These are phyloP conservation scores for Kluyveromyces nonfermentans DNA, from an alignment of 805 yeast species.

Conservation along the genomic window DNA sequence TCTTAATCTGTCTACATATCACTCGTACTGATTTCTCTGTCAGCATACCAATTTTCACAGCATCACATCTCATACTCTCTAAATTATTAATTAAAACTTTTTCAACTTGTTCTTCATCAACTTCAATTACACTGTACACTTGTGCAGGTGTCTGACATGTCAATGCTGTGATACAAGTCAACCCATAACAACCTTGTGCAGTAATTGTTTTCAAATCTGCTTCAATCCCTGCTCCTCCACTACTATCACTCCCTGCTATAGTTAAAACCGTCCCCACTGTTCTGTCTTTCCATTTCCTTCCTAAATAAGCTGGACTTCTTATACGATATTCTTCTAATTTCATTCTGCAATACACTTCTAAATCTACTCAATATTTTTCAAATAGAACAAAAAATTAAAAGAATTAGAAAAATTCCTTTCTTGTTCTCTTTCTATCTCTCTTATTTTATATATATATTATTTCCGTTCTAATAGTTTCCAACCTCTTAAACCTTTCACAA, in stretches of 20 bases:
- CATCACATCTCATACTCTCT: slow-evolving; percentile 53
- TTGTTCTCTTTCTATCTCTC: too few species aligned
- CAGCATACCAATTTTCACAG: slow-evolving; percentile 74
- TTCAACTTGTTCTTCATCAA: slow-evolving; percentile 37
- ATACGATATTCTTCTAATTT: not conserved
- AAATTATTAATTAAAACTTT: slow-evolving; percentile 45
- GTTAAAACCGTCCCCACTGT: slow-evolving; percentile 34
- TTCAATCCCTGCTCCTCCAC: slow-evolving; percentile 90
- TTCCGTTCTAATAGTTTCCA: slow-evolving; percentile 1
- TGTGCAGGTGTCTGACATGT: slow-evolving; percentile 64
- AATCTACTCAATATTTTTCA: too few species aligned
- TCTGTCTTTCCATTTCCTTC: slow-evolving; percentile 2
- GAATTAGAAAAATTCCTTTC: too few species aligned
- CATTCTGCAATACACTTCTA: not conserved
- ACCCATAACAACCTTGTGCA: slow-evolving; percentile 65
- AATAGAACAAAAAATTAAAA: too few species aligned
- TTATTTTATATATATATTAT: not conserved
- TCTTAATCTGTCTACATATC: slow-evolving; percentile 14
- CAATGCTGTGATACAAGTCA: slow-evolving; percentile 68
- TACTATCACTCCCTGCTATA: slow-evolving; percentile 70
- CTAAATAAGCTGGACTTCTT: not conserved
- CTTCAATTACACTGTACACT: slow-evolving; percentile 34
- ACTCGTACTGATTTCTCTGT: slow-evolving; percentile 41
- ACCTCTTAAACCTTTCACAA: too few species aligned
- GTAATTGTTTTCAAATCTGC: slow-evolving; percentile 78